A percentile compares a stretch with the other conserved stretches of the same genome.
These are phyloP conservation scores for Sextonia rubra DNA, from an alignment of 164 flowering plant genomes.

Conservation along the genomic window DNA sequence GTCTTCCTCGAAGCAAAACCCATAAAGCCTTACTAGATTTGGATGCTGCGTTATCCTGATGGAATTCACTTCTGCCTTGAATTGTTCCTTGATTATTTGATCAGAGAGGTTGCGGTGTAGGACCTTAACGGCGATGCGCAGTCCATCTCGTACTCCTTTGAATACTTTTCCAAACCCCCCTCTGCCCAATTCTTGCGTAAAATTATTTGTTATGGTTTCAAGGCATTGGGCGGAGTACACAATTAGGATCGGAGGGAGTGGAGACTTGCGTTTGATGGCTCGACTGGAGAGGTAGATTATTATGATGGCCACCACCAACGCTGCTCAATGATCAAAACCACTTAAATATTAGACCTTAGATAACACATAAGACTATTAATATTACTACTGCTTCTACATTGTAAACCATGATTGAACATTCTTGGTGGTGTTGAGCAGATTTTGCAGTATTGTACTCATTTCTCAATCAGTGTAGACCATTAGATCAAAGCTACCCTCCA, in stretches of 20 bases:
- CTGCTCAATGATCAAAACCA: neutral
- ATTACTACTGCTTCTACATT: neutral
- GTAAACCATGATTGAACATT: neutral
- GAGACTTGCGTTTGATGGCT: too few relatives aligned
- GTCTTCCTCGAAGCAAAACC: slow-evolving; percentile 23
- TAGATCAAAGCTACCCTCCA: neutral
- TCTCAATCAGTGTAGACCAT: neutral
- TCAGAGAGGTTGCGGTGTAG: slow-evolving; percentile 9
- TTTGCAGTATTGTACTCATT: neutral
- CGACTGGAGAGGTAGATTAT: neutral
- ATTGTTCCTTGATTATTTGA: slow-evolving; percentile 27
- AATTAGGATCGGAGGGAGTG: slow-evolving; percentile 2
- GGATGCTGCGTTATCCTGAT: slow-evolving; percentile 31
- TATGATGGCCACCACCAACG: neutral
- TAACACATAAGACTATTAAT: neutral
- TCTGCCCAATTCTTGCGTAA: slow-evolving; percentile 18
- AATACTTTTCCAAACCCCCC: slow-evolving; percentile 32
- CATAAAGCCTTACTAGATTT: slow-evolving; percentile 31
- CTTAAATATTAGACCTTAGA: neutral
- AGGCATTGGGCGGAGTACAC: neutral
- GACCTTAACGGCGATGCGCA: slow-evolving; percentile 22
- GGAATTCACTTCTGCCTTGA: slow-evolving; percentile 34
- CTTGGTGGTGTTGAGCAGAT: neutral
- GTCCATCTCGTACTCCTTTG: slow-evolving; percentile 20
- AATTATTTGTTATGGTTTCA: neutral